A percentile compares a stretch with the other conserved stretches of the same genome.
Conservation (phyloP, 352 stramenopile species). For the Peronospora destructor region DNA sequence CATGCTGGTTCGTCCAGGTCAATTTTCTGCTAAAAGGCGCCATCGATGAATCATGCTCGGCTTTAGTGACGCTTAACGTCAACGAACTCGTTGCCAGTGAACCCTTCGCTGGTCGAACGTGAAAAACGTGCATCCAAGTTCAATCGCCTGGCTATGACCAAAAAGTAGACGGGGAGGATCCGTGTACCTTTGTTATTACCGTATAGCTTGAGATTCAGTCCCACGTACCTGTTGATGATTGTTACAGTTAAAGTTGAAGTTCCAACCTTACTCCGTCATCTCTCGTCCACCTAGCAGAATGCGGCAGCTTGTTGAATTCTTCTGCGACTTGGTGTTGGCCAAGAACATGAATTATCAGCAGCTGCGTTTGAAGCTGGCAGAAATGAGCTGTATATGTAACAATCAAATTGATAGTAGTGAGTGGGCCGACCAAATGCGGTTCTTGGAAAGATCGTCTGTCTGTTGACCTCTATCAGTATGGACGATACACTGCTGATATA, state of each 20-base stretch:
- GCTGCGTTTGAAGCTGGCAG: background rate
- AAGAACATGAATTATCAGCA: background rate
- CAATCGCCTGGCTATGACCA: background rate
- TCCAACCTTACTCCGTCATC: background rate
- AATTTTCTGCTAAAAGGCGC: background rate
- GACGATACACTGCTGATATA: background rate
- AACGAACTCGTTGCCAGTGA: background rate
- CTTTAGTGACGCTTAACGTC: background rate
- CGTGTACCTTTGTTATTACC: background rate
- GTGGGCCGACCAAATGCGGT: background rate
- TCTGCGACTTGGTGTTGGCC: no score
- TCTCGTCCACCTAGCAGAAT: no score
- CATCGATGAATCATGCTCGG: background rate
- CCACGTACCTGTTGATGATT: background rate
- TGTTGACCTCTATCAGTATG: no score
- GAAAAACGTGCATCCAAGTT: background rate
- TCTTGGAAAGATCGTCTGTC: background rate
- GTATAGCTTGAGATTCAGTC: background rate
- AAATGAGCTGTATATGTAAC: background rate
- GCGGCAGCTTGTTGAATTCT: no score
- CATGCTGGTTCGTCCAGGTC: background rate
- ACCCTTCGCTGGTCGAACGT: background rate
- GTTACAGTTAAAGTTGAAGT: background rate
- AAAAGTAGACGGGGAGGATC: background rate
- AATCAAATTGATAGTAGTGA: background rate